Conservation (phyloP, 1,139 yeast species). For the Diutina siamensis region DNA sequence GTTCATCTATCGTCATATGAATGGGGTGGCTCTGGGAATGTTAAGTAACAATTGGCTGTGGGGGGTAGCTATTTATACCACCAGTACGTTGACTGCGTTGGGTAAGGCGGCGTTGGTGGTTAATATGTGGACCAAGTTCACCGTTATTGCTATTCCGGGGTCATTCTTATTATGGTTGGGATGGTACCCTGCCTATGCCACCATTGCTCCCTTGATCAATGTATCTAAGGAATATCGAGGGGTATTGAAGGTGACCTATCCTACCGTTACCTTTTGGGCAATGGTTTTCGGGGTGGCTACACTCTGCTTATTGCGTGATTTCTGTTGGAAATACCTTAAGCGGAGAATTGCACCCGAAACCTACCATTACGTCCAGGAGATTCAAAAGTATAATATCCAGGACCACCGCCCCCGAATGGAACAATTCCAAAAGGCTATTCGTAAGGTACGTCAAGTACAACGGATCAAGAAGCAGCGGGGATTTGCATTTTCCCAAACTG, state of each 20-base stretch:
- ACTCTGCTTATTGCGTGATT: constrained; percentile 74
- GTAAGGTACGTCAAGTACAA: constrained; percentile 96
- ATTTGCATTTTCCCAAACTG: constrained; percentile 94
- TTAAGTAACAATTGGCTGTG: constrained; percentile 90
- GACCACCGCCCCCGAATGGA: constrained; percentile 93
- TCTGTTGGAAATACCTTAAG: constrained; percentile 89
- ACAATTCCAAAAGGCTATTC: constrained; percentile 92
- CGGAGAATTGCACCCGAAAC: constrained; percentile 85
- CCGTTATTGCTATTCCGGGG: constrained; percentile 89
- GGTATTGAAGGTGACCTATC: constrained; percentile 62
- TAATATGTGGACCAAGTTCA: constrained; percentile 91
- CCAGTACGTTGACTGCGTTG: constrained; percentile 78
- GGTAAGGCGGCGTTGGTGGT: constrained; percentile 93
- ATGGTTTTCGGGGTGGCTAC: constrained; percentile 63
- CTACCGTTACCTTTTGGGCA: constrained; percentile 79
- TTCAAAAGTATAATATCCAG: constrained; percentile 88
- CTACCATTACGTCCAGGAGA: constrained; percentile 92
- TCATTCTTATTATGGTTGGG: constrained; percentile 76
- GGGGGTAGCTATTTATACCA: constrained; percentile 86
- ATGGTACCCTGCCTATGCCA: constrained; percentile 80
- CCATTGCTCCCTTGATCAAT: constrained; percentile 70
- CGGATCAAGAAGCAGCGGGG: constrained; percentile 98
- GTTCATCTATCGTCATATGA: constrained; percentile 59
- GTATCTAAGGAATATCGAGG: constrained; percentile 84
- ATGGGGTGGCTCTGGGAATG: constrained; percentile 54